Percentiles rank a stretch among this genome's conserved stretches.
These are phyloP conservation scores for Fusarium sp. DNA, from an alignment of 2,329 filamentous ascomycete species.

Conservation along the genomic window DNA sequence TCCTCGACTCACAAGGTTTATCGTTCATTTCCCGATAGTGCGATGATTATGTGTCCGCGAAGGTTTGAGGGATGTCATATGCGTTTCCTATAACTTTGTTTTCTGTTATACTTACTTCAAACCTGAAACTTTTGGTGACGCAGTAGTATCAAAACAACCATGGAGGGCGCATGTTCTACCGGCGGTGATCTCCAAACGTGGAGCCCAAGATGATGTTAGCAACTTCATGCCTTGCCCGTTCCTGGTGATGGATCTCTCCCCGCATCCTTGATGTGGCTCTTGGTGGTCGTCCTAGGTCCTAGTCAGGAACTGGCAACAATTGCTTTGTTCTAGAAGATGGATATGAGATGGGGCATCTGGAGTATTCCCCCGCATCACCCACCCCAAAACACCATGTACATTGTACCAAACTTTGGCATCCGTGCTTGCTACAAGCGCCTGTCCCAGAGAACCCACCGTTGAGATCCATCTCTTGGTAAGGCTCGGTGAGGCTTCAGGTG, in stretches of 20 bases:
- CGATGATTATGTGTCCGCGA: neutral
- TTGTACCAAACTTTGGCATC: constrained; percentile 39
- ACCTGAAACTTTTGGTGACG: neutral
- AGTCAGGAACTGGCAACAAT: constrained; percentile 40
- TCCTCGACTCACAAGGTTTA: neutral
- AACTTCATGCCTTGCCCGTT: constrained; percentile 23
- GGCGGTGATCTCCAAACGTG: constrained; percentile 17
- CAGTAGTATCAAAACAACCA: neutral
- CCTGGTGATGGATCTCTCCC: constrained; percentile 33
- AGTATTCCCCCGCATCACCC: constrained; percentile 41
- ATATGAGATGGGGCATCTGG: constrained; percentile 41
- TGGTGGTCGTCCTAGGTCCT: constrained; percentile 22
- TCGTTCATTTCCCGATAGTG: neutral
- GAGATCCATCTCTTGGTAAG: constrained; percentile 35
- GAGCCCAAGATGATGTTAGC: constrained; percentile 21
- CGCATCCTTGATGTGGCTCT: constrained; percentile 31
- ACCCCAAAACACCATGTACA: constrained; percentile 37
- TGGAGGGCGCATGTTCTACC: neutral
- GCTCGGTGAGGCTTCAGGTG: constrained; percentile 23
- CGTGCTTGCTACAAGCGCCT: constrained; percentile 44
- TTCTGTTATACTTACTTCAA: neutral
- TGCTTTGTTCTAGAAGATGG: constrained; percentile 38
- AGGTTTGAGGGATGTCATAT: neutral
- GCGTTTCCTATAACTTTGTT: neutral
- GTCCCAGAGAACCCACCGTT: constrained; percentile 32